Conservation (phyloP, 345 rosid genomes). For the Clarkia xantiana region DNA sequence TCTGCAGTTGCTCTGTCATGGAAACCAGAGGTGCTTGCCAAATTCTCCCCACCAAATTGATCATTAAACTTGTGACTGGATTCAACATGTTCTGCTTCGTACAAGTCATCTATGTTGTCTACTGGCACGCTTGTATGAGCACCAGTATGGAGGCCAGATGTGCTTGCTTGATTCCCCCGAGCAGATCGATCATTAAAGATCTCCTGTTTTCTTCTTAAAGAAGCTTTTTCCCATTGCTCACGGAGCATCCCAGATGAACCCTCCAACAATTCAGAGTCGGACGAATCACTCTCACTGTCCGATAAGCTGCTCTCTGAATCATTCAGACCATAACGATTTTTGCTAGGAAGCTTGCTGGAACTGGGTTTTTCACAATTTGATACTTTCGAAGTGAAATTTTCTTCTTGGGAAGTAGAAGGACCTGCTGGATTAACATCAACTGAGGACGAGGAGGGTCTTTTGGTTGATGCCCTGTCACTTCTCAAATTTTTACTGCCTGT, state of each 20-base stretch:
- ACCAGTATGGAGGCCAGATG: conserved; percentile 18
- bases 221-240: conserved; percentile 59
- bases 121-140: conserved; percentile 9
- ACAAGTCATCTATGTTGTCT: conserved; percentile 14
- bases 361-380: conserved; percentile 28
- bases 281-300: conserved; percentile 34
- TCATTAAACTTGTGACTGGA: too few species aligned
- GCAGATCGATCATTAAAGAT: conserved; percentile 15
- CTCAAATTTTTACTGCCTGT: conserved; percentile 17
- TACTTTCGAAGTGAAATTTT: conserved; percentile 17
- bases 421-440: conserved; percentile 13
- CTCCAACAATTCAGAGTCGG: conserved; percentile 66
- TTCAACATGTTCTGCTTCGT: conserved; percentile 1
- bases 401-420: conserved; percentile 24
- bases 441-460: conserved; percentile 17
- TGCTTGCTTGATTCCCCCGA: conserved; percentile 15
- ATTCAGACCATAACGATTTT: conserved; percentile 31
- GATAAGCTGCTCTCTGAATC: conserved; percentile 23
- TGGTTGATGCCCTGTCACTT: conserved; percentile 23
- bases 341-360: conserved; percentile 12
- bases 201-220: conserved; percentile 21
- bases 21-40: too few species aligned
- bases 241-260: conserved; percentile 38
- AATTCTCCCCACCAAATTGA: too few species aligned
- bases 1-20: neutral